Base-by-base conservation (phyloP, 2,329 filamentous ascomycete species). In the Fusarium phyllophilum region DNA sequence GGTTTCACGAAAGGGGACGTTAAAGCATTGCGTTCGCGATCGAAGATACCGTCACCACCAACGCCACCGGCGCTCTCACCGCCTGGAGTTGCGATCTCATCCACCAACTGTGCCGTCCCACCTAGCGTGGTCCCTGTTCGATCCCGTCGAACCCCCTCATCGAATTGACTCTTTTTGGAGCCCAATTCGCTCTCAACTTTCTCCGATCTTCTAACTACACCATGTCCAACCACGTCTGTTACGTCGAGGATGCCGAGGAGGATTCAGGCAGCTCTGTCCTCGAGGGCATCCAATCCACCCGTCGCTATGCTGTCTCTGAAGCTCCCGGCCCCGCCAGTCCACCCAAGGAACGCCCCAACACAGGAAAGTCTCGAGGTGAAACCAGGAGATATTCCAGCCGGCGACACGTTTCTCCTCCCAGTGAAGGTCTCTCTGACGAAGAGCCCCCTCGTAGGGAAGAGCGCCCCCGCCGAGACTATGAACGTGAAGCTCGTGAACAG, bases 231-330 rank as follows among this genome's bases (percentile, higher is more conserved):
- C 74, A 81, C 75, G 81, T 85, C 62, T 84, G 84, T 65, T 85
- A 85, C 78, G 82, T 88, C 66, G 85, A 89, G 78, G 88, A 89
- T 63, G 86, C 82, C 52, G 86, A 89, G 76, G 86, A 89, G 75
- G 87, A 89, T 57, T 81, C 83, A 18, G 86, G 83, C 45, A 85
- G 85, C 61, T 79, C 83, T 41, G 78, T 84, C 42, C 80, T 84
- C 45, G 81, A 81, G 71, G 84, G 83, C 49, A 83, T 82, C 26
- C 79, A 78, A 69, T 80, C 81, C 66, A 84, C 82, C 49, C 81
- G 82, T 36, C 79, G 78, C 55, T 89, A 88, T 80, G 87, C 88
- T 72, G 81, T 81, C 39, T 87, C 86, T 36, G 80, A 84, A 59
- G 84, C 82, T n/a, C 80, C 83, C 48, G 84, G 82, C 14, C 80